Conservation (phyloP, 306 rosid genomes). For the Senna siamea region DNA sequence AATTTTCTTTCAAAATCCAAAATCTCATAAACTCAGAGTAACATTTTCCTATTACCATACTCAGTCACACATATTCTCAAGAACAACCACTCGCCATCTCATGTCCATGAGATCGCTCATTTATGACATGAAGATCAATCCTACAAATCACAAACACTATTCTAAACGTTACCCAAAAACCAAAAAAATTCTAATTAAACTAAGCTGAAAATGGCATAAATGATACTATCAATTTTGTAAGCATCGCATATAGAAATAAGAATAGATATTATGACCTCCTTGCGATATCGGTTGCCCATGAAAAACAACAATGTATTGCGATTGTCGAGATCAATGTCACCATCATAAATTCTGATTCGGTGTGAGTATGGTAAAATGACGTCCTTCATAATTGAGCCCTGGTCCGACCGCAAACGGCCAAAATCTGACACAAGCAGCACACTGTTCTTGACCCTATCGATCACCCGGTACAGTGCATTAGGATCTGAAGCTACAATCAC, state of each 20-base stretch:
- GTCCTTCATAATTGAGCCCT: conserved; percentile 90
- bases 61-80: neutral
- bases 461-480: conserved; percentile 72
- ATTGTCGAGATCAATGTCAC: conserved; percentile 53
- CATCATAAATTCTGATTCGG: conserved; percentile 60
- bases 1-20: neutral
- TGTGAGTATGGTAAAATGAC: conserved; percentile 86
- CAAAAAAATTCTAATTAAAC: neutral
- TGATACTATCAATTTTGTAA: neutral
- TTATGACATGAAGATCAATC: neutral
- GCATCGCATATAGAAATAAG: too few species aligned
- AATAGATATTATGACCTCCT: conserved; percentile 65
- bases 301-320: conserved; percentile 82
- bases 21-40: neutral
- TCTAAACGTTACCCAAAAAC: neutral
- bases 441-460: conserved; percentile 63
- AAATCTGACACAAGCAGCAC: conserved; percentile 83
- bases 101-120: neutral
- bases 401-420: conserved; percentile 77
- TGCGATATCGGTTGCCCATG: conserved; percentile 94
- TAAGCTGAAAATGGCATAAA: neutral
- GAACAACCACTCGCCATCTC: neutral
- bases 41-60: neutral
- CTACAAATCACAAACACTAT: neutral
- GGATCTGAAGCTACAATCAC: conserved; percentile 93